Evolutionary conservation across 371 early-diverging fungal genomes (phyloP).

Genomic region (Syncephalis fuscata): DNA sequence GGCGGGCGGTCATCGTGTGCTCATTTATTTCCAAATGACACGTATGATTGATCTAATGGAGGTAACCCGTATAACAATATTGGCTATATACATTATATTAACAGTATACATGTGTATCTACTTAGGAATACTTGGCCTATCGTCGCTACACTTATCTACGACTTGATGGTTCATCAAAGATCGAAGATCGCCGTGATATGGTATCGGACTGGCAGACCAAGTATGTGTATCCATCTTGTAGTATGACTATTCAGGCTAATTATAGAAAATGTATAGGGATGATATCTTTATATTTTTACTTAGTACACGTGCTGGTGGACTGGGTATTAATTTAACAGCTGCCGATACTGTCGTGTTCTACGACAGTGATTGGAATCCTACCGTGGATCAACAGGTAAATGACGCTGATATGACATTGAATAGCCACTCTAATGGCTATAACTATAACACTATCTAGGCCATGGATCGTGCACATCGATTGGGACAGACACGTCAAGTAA

Average conservation of each 20-base stretch:
- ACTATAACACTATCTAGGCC: conserved; percentile 35
- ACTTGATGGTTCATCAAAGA: conserved; percentile 90
- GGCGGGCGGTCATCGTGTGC: conserved; percentile 81
- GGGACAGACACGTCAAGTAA: conserved; percentile 94
- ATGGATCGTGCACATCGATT: conserved; percentile 97
- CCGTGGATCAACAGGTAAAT: conserved; percentile 80
- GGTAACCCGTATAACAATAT: not conserved
- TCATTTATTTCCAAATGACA: conserved; percentile 99
- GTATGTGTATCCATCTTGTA: conserved; percentile 6
- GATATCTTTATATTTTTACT: conserved; percentile 95
- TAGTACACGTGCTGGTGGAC: conserved; percentile 97
- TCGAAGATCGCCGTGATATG: conserved; percentile 82
- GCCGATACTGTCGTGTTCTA: conserved; percentile 99
- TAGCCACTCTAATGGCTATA: too few species aligned
- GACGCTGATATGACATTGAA: too few species aligned
- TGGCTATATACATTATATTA: not conserved
- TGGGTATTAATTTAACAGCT: conserved; percentile 98
- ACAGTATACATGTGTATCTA: not conserved
- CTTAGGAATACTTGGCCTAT: conserved; percentile 65
- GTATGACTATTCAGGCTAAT: not conserved
- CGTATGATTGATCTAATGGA: conserved; percentile 95
- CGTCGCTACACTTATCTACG: conserved; percentile 84
- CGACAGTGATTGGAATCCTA: conserved; percentile 99
- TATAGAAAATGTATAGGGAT: conserved; percentile 17
- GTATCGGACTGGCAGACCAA: conserved; percentile 84